A percentile compares a stretch with the other conserved stretches of the same genome.
Conservation (phyloP, 495 filamentous ascomycete genomes). For the Penicillium lividum region DNA sequence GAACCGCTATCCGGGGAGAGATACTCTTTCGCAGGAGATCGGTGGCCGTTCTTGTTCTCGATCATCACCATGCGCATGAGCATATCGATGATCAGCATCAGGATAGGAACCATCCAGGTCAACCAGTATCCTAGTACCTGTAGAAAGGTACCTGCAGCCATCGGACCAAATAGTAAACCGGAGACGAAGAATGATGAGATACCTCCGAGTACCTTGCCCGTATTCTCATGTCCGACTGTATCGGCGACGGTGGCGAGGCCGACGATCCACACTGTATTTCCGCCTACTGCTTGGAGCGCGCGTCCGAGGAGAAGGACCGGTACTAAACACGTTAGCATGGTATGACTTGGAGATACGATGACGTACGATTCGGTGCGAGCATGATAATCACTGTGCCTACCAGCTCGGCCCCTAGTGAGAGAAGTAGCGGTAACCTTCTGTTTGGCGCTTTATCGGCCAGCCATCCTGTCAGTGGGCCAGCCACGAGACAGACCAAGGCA, state of each 20-base stretch:
- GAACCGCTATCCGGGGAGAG: not conserved
- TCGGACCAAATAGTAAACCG: slow-evolving; percentile 12
- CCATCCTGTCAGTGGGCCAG: slow-evolving; percentile 11
- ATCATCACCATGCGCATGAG: slow-evolving; percentile 23
- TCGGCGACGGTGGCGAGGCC: slow-evolving; percentile 21
- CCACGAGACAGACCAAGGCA: slow-evolving; percentile 13
- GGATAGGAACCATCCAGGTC: slow-evolving; percentile 16
- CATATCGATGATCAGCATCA: slow-evolving; percentile 19
- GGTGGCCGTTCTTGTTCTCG: slow-evolving; percentile 15
- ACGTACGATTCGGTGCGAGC: slow-evolving; percentile 4
- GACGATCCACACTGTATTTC: slow-evolving; percentile 23
- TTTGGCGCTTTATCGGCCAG: slow-evolving; percentile 13
- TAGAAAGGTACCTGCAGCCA: slow-evolving; percentile 15
- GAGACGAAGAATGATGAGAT: slow-evolving; percentile 10
- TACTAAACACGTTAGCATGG: slow-evolving; percentile 4
- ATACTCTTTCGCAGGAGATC: not conserved
- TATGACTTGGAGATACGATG: no score
- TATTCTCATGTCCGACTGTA: slow-evolving; percentile 18
- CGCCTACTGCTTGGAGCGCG: slow-evolving; percentile 17
- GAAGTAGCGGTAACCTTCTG: not conserved
- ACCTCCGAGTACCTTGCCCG: slow-evolving; percentile 11
- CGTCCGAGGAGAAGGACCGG: slow-evolving; percentile 13
- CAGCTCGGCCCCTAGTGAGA: not conserved
- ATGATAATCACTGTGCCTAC: slow-evolving; percentile 3
- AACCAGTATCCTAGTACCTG: slow-evolving; percentile 21